Evolutionary conservation across 2,329 filamentous ascomycete species (phyloP), one percentile per base, ranked within the genome.

Genomic region (Colletotrichum tropicicola): DNA sequence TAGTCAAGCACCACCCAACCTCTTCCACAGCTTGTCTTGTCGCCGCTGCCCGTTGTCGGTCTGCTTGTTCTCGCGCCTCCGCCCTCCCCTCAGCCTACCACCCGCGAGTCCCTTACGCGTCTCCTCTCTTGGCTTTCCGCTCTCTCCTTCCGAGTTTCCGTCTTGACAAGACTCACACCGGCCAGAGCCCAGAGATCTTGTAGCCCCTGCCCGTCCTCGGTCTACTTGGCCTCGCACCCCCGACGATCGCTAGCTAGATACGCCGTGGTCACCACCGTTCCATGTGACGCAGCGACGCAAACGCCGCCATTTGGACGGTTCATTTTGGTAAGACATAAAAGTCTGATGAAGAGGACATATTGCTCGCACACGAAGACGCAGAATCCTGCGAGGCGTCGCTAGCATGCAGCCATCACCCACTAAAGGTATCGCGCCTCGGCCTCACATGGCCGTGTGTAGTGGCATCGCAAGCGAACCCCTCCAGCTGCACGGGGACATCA

Each of bases 61-160:
- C n/a, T 27, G 48, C 19, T 19, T 23, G 10, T 28, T 39, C 15
- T 35, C 19, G 23, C 45, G 21, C n/a, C n/a, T n/a, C 32, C 45
- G 17, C 27, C 47, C 47, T 25, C 1, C 4, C 8, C 27, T 19
- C 17, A 45, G 47, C 57, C 47, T 19, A 3, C 4, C 9, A 19
- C 19, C 19, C 27, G 8, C 19, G n/a, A 30, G 25, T 19, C 21
- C 35, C 48, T 48, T 58, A 59, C 59, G 54, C 54, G 54, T 54
- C 55, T 37, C 23, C 13, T 28, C 27, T 53, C 41, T 53, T 52
- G 25, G 47, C 43, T 39, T 28, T 39, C 37, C 12, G 23, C 23
- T 32, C 27, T 13, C 17, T 32, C 27, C 56, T 49, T 41, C 48
- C 55, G 23, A 52, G 17, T 59, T 52, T 19, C 39, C 59, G 37